Evolutionary conservation across 495 filamentous ascomycete species (phyloP).

Genomic region (Hypoxylon subgilvum): DNA sequence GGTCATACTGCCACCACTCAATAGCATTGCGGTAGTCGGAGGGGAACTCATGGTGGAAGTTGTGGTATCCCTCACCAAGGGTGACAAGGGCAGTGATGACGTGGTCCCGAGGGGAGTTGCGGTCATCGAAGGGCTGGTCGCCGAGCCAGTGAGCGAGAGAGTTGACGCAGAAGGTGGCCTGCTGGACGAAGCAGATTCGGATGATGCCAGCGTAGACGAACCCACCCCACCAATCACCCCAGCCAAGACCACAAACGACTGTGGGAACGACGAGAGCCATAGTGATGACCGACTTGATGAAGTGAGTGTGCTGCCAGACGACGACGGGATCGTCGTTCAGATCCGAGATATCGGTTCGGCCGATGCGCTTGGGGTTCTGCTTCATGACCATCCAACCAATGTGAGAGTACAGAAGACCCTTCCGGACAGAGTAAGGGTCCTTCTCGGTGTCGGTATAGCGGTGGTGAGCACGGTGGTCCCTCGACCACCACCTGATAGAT

Average conservation of each 20-base stretch:
- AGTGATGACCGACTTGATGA: conserved; percentile 83
- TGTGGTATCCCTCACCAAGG: conserved; percentile 98
- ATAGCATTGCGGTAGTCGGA: conserved; percentile 99
- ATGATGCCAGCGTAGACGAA: conserved; percentile 96
- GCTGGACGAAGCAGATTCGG: conserved; percentile 95
- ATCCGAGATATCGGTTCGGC: conserved; percentile 95
- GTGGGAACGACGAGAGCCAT: conserved; percentile 89
- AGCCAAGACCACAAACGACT: conserved; percentile 81
- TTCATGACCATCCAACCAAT: conserved; percentile 93
- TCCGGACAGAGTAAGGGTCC: conserved; percentile 98
- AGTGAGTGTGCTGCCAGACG: conserved; percentile 93
- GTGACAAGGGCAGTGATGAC: conserved; percentile 94
- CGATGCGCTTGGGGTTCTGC: conserved; percentile 91
- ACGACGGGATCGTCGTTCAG: conserved; percentile 95
- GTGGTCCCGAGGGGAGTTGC: conserved; percentile 96
- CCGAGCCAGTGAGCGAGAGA: conserved; percentile 98
- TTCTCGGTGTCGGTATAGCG: conserved; percentile 99
- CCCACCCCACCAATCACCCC: conserved; percentile 89
- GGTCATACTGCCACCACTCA: conserved; percentile 97
- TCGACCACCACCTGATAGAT: conserved; percentile 96
- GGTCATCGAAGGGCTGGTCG: conserved; percentile 98
- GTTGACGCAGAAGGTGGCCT: conserved; percentile 99
- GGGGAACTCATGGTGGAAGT: conserved; percentile 99
- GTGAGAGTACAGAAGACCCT: conserved; percentile 96
- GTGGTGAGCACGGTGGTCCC: conserved; percentile 96